These are phyloP conservation scores for Suillus spraguei DNA, from an alignment of 768 basidiomycete species.

Conservation along the genomic window DNA sequence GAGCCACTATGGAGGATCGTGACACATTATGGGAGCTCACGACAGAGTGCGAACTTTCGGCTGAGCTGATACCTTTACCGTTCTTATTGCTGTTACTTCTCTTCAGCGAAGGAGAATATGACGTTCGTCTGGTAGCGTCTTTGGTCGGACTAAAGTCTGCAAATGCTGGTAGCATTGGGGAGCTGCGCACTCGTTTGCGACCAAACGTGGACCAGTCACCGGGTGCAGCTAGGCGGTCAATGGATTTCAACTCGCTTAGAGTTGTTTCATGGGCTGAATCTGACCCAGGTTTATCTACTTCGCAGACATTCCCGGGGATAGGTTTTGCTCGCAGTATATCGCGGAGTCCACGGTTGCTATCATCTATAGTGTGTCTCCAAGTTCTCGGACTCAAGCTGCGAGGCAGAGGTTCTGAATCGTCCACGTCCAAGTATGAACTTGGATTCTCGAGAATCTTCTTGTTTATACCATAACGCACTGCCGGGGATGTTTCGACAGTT, in stretches of 20 bases:
- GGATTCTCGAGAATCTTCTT: conserved; percentile 34
- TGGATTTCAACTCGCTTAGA: conserved; percentile 15
- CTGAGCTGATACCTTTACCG: conserved; percentile 16
- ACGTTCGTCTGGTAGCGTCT: conserved; percentile 16
- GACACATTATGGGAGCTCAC: conserved; percentile 24
- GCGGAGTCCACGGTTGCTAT: conserved; percentile 10
- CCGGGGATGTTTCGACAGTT: neutral
- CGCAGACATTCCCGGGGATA: conserved; percentile 2
- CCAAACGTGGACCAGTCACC: conserved; percentile 42
- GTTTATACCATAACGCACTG: conserved; percentile 20
- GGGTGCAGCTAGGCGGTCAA: conserved; percentile 18
- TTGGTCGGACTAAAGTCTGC: conserved; percentile 17
- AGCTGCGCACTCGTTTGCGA: conserved; percentile 23
- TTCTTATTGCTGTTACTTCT: conserved; percentile 12
- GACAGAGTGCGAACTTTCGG: conserved; percentile 21
- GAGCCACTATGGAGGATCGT: conserved; percentile 15
- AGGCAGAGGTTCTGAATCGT: conserved; percentile 16
- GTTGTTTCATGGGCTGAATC: conserved; percentile 9
- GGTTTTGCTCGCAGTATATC: conserved; percentile 12
- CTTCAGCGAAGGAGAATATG: conserved; percentile 25
- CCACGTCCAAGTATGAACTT: conserved; percentile 28
- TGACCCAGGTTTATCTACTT: conserved; percentile 4
- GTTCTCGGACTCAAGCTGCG: conserved; percentile 31
- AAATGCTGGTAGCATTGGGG: conserved; percentile 18
- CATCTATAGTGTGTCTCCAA: conserved; percentile 20